A percentile compares a stretch with the other conserved stretches of the same genome.
These are phyloP conservation scores for Curvularia eragrostidis DNA, from an alignment of 2,329 filamentous ascomycete genomes.

Conservation along the genomic window DNA sequence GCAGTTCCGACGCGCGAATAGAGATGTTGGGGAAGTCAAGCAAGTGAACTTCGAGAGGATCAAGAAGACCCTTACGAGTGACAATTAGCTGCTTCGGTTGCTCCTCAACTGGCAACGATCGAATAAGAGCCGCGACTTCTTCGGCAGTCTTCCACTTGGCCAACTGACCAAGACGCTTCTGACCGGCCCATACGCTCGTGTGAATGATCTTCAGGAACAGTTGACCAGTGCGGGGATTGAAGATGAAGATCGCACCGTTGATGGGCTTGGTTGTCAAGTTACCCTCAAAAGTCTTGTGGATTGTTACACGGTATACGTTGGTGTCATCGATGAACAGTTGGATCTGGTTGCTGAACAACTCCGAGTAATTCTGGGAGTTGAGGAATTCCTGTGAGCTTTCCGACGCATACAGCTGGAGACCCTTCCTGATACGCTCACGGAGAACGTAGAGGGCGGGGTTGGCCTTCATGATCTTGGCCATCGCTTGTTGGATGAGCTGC, in stretches of 20 bases:
- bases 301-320: slow-evolving; percentile 98
- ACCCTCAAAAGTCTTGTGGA: slow-evolving; percentile 99
- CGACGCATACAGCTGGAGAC: slow-evolving; percentile 95
- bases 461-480: slow-evolving; percentile 99
- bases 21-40: slow-evolving; percentile 99
- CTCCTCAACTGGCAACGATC: slow-evolving; percentile 94
- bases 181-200: slow-evolving; percentile 97
- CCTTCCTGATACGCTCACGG: slow-evolving; percentile 97
- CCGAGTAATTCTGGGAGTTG: slow-evolving; percentile 99
- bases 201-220: slow-evolving; percentile 99
- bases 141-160: slow-evolving; percentile 99
- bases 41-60: slow-evolving; percentile 95
- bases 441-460: slow-evolving; percentile 96
- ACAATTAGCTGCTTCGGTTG: slow-evolving; percentile 99
- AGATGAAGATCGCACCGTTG: slow-evolving; percentile 99
- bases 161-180: slow-evolving; percentile 97
- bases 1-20: slow-evolving; percentile 94
- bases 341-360: slow-evolving; percentile 98
- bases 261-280: slow-evolving; percentile 99
- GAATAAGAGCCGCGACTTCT: slow-evolving; percentile 97
- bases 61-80: slow-evolving; percentile 93
- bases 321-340: slow-evolving; percentile 99
- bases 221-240: slow-evolving; percentile 98
- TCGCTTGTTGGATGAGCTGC: slow-evolving; percentile 93
- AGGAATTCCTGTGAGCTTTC: slow-evolving; percentile 99